These are phyloP conservation scores for Populus nigra DNA, from an alignment of 345 rosid species.

Conservation along the genomic window DNA sequence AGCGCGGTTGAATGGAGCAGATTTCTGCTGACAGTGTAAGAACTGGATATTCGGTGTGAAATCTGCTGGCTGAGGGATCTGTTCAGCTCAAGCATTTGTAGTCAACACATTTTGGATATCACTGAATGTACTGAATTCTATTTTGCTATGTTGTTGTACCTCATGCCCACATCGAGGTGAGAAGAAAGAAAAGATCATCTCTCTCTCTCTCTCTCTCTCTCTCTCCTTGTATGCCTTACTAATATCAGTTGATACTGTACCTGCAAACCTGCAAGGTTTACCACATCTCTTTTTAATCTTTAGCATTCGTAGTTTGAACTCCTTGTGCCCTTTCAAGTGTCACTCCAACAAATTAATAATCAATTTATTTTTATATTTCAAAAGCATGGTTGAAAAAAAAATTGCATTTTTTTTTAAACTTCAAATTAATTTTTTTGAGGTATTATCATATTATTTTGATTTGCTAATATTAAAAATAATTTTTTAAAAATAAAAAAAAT, in stretches of 20 bases:
- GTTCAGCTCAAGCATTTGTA: background rate
- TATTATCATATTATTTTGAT: too few relatives aligned
- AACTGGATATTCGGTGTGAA: background rate
- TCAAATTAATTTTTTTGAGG: too few relatives aligned
- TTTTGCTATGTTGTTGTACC: constrained; percentile 1
- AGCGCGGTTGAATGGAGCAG: background rate
- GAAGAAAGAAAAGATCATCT: constrained; percentile 6
- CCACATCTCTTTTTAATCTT: background rate
- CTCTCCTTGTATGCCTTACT: background rate
- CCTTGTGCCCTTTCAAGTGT: too few relatives aligned
- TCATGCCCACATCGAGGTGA: constrained; percentile 8
- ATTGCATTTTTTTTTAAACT: too few relatives aligned
- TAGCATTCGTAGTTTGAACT: background rate
- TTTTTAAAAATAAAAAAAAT: too few relatives aligned
- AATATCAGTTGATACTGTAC: background rate
- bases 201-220: background rate
- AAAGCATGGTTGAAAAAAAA: too few relatives aligned
- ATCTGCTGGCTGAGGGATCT: background rate
- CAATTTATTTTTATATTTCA: too few relatives aligned
- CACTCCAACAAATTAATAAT: too few relatives aligned
- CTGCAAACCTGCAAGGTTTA: background rate
- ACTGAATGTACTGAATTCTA: background rate
- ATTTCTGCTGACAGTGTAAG: background rate
- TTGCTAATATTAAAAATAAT: too few relatives aligned
- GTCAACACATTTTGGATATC: background rate